Percentiles rank a stretch among this genome's conserved stretches.
Evolutionary conservation across 1,284 basidiomycete genomes (phyloP).

Genomic region (Volvariella volvacea): DNA sequence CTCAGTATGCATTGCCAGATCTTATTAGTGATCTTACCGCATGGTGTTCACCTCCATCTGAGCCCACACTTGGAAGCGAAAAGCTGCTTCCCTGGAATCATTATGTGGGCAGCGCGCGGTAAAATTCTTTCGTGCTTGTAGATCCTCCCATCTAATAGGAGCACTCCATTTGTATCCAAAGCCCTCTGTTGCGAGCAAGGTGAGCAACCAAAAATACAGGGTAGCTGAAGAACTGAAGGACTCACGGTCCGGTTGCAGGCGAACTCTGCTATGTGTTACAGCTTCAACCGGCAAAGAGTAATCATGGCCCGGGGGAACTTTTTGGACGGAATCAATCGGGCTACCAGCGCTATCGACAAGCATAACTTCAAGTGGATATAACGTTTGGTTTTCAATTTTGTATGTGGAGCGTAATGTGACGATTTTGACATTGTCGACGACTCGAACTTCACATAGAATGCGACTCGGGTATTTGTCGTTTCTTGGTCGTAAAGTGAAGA

Average conservation of each 20-base stretch:
- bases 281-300: slow-evolving; percentile 91
- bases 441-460: slow-evolving; percentile 85
- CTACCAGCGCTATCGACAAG: slow-evolving; percentile 84
- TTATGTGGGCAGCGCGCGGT: slow-evolving; percentile 85
- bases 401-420: slow-evolving; percentile 95
- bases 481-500: slow-evolving; percentile 81
- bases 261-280: slow-evolving; percentile 79
- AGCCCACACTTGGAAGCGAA: slow-evolving; percentile 93
- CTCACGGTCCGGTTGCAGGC: slow-evolving; percentile 90
- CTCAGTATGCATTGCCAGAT: slow-evolving; percentile 1
- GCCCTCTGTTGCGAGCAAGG: slow-evolving; percentile 53
- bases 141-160: slow-evolving; percentile 89
- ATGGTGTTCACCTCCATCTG: slow-evolving; percentile 65
- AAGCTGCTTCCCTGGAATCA: slow-evolving; percentile 81
- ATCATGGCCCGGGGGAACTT: slow-evolving; percentile 82
- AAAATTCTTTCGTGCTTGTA: slow-evolving; percentile 73
- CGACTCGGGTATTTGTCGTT: slow-evolving; percentile 74
- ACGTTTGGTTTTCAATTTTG: slow-evolving; percentile 86
- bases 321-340: slow-evolving; percentile 76
- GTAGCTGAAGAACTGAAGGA: slow-evolving; percentile 6
- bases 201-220: slow-evolving; percentile 6
- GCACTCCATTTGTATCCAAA: slow-evolving; percentile 94
- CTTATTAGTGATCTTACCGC: slow-evolving; percentile 35
- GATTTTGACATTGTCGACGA: slow-evolving; percentile 92
- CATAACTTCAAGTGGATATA: slow-evolving; percentile 91